These are phyloP conservation scores for Talaromyces sp. DNA, from an alignment of 2,329 filamentous ascomycete species.

Conservation along the genomic window DNA sequence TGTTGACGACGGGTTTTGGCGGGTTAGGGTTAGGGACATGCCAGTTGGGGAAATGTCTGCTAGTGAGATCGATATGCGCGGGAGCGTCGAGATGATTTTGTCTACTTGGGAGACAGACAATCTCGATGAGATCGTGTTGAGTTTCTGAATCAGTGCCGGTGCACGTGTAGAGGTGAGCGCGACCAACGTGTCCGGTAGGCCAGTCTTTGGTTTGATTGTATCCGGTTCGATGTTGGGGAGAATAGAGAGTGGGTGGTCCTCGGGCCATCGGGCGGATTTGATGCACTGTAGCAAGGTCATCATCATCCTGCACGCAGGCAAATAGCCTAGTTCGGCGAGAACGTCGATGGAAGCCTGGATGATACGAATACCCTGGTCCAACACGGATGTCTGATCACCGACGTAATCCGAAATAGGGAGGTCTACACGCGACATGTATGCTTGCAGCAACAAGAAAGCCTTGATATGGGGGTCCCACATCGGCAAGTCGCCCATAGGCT, in stretches of 20 bases:
- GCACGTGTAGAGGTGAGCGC: constrained; percentile 28
- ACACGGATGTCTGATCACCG: constrained; percentile 79
- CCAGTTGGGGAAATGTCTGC: constrained; percentile 58
- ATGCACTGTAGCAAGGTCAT: constrained; percentile 83
- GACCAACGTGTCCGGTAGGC: constrained; percentile 26
- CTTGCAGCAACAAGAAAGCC: constrained; percentile 86
- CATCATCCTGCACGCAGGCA: constrained; percentile 74
- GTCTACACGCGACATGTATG: constrained; percentile 88
- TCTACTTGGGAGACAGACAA: background rate
- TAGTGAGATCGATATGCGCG: constrained; percentile 62
- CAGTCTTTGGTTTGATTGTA: constrained; percentile 14
- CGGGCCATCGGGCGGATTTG: constrained; percentile 88
- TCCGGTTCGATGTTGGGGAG: constrained; percentile 62
- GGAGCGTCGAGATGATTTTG: constrained; percentile 61
- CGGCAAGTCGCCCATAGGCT: constrained; percentile 62
- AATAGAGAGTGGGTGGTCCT: constrained; percentile 72
- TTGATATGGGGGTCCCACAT: constrained; percentile 99
- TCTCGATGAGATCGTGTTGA: constrained; percentile 18
- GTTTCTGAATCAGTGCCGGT: constrained; percentile 26
- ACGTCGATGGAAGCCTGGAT: constrained; percentile 94
- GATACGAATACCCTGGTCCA: constrained; percentile 96
- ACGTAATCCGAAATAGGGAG: constrained; percentile 97
- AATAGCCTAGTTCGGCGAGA: constrained; percentile 79
- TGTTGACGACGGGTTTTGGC: constrained; percentile 63
- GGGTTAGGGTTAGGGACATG: constrained; percentile 54